These are phyloP conservation scores for Pseudogymnoascus sp. DNA, from an alignment of 2,329 filamentous ascomycete genomes.

Conservation along the genomic window DNA sequence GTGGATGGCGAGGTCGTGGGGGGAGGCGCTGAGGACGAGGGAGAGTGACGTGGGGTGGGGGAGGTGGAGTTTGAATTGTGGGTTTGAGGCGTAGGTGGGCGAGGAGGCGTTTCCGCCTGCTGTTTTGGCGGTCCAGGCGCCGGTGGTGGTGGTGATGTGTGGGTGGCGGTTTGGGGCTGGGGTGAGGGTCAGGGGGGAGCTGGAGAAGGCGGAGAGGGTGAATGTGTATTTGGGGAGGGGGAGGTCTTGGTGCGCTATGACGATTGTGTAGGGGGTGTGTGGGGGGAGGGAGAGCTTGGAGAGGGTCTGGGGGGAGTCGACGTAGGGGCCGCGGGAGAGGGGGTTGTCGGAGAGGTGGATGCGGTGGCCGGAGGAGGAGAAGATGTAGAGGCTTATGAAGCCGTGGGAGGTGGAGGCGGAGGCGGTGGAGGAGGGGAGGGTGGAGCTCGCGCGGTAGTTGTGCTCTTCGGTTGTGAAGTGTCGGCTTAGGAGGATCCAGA, in stretches of 20 bases:
- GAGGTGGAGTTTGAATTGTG: slow-evolving; percentile 68
- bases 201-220: slow-evolving; percentile 75
- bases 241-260: slow-evolving; percentile 71
- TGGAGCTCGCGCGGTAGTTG: slow-evolving; percentile 21
- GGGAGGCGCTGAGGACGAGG: slow-evolving; percentile 63
- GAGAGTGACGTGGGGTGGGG: slow-evolving; percentile 52
- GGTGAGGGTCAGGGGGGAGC: slow-evolving; percentile 49
- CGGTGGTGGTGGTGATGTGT: slow-evolving; percentile 49
- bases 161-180: slow-evolving; percentile 47
- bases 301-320: slow-evolving; percentile 88
- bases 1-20: slow-evolving; percentile 66
- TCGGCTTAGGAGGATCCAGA: slow-evolving; percentile 80
- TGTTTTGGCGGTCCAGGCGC: slow-evolving; percentile 68
- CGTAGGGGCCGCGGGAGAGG: slow-evolving; percentile 70
- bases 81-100: slow-evolving; percentile 72
- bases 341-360: slow-evolving; percentile 68
- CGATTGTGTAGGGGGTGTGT: slow-evolving; percentile 46
- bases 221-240: slow-evolving; percentile 71
- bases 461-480: slow-evolving; percentile 71
- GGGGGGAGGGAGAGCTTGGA: slow-evolving; percentile 57
- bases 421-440: slow-evolving; percentile 28
- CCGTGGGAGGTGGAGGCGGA: slow-evolving; percentile 46
- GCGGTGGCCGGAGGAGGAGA: slow-evolving; percentile 59
- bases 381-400: slow-evolving; percentile 83
- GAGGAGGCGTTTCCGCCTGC: slow-evolving; percentile 79